Evolutionary conservation across 495 filamentous ascomycete species (phyloP), one percentile per base, ranked within the genome.

Genomic region (Tuber borchii): DNA sequence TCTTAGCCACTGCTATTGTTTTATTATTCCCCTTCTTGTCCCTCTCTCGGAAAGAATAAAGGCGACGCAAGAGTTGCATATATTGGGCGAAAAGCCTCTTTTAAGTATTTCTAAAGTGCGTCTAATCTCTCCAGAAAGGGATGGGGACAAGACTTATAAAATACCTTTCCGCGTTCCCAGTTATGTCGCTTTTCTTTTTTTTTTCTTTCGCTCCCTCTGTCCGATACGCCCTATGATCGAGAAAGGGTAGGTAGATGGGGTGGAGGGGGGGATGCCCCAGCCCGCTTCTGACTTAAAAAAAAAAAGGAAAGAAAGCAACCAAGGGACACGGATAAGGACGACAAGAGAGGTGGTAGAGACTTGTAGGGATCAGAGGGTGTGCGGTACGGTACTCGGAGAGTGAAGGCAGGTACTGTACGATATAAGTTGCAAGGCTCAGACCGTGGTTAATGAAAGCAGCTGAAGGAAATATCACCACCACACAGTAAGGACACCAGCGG

Each of bases 1-100:
- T 69, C 77, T 79, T 79, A 79, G 76, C 77, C 78, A 79, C 78
- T 12, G 56, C 26, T 34, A 34, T 65, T 65, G 56, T 34, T 65
- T 31, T 65, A 26, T 34, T 31, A 31, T 14, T 65, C 12, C 6
- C 4, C 26, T 31, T 31, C 12, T 14, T 65, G 31, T 31, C 56
- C 56, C 34, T 65, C 56, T 17, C 56, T 31, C 56, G n/a, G 56
- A 26, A 65, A 65, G 56, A 65, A 65, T 65, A 65, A 31, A 65
- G 10, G 26, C 56, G 56, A 65, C 56, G 56, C n/a, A 65, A 65
- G 26, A 65, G 56, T 31, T 65, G 56, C 56, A 65, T 65, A 65
- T 65, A 65, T 65, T 16, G 56, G 56, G 56, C 56, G 56, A 65
- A 65, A 65, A 65, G 56, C 56, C 56, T 65, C 56, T 31, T 31